These are phyloP conservation scores for Bacidia gigantensis DNA, from an alignment of 495 filamentous ascomycete genomes.

Conservation along the genomic window DNA sequence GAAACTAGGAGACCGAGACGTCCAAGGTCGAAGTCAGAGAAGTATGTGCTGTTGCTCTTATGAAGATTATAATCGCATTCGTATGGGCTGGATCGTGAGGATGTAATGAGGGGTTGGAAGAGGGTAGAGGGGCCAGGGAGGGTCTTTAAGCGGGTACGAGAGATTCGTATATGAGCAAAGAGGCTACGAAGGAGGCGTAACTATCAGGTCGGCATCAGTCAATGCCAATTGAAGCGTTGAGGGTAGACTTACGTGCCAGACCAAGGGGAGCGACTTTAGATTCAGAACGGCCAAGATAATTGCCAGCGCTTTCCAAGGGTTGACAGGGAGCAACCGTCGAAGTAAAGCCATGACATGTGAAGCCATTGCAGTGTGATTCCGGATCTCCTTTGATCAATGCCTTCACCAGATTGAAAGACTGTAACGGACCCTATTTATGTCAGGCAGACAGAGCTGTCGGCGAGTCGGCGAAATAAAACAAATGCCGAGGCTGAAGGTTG, in stretches of 20 bases:
- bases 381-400: no score
- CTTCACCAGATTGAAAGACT: no score
- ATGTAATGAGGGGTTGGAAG: conserved; percentile 41
- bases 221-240: background rate
- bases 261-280: conserved; percentile 45
- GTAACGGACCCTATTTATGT: no score
- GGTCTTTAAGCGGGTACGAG: conserved; percentile 4
- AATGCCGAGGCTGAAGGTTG: background rate
- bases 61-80: conserved; percentile 59
- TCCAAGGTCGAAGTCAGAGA: conserved; percentile 56
- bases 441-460: background rate
- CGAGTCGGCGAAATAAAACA: background rate
- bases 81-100: conserved; percentile 32
- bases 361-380: background rate
- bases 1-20: conserved; percentile 48
- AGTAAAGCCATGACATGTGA: background rate
- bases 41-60: conserved; percentile 66
- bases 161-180: conserved; percentile 9
- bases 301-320: conserved; percentile 37
- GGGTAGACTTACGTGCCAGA: conserved; percentile 47
- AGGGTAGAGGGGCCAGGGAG: conserved; percentile 20
- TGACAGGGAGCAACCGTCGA: background rate
- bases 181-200: conserved; percentile 13
- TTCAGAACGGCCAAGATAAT: conserved; percentile 43
- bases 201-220: conserved; percentile 1